phyloP scores from a whole-genome alignment of 176 grass and related monocot genomes.

The Ananas comosus region DNA sequence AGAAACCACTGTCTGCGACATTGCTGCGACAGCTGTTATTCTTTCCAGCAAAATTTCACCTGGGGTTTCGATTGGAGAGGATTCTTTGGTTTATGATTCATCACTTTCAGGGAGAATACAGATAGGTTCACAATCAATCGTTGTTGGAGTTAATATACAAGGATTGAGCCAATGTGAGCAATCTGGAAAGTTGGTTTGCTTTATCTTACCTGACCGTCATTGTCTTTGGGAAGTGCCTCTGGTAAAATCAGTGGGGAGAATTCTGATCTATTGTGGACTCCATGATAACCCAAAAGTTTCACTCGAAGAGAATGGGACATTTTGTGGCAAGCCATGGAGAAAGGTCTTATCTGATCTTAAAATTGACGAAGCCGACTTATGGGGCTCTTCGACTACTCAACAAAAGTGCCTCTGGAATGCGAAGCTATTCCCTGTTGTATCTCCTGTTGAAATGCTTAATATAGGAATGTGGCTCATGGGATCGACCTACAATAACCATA shows the following conservation, averaged over 20 bases:
- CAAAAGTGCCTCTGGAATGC: constrained; percentile 91
- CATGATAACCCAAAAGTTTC: constrained; percentile 83
- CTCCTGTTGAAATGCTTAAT: constrained; percentile 61
- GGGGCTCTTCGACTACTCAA: constrained; percentile 28
- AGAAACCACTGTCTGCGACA: constrained; percentile 78
- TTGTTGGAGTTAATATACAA: constrained; percentile 59
- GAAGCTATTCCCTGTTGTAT: constrained; percentile 58
- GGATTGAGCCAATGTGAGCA: constrained; percentile 24
- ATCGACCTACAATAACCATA: constrained; percentile 24
- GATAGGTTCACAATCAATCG: constrained; percentile 83
- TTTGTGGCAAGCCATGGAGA: constrained; percentile 86
- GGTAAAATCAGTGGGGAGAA: constrained; percentile 46
- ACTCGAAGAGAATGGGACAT: constrained; percentile 49
- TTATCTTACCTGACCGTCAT: constrained; percentile 66
- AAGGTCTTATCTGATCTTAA: constrained; percentile 56
- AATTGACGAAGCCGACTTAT: constrained; percentile 67
- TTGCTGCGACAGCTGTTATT: constrained; percentile 70
- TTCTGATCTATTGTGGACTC: constrained; percentile 77
- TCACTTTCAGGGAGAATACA: constrained; percentile 56
- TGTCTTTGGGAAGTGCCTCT: constrained; percentile 97
- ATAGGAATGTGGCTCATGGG: constrained; percentile 81
- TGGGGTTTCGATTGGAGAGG: constrained; percentile 73
- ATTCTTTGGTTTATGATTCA: constrained; percentile 88
- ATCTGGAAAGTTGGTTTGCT: constrained; percentile 21
- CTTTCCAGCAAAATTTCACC: constrained; percentile 70